phyloP scores from a whole-genome alignment of 345 rosid species.

The Pistacia integerrima region DNA sequence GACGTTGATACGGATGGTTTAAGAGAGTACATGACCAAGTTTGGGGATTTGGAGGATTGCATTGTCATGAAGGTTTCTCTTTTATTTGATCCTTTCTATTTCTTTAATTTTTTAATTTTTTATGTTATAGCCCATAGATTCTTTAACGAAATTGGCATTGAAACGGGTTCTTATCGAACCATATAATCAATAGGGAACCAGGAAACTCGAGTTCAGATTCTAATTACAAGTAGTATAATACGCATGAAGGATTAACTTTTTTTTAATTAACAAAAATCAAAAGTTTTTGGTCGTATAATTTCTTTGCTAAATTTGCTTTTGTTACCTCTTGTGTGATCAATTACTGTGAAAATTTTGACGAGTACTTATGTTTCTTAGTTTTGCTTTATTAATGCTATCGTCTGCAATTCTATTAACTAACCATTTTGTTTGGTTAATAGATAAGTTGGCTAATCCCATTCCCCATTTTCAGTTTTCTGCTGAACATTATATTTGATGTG shows the following conservation, averaged over 20 bases:
- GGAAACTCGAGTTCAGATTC: not conserved
- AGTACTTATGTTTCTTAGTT: not conserved
- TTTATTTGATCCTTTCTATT: not conserved
- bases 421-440: not conserved
- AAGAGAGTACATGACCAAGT: conserved; percentile 86
- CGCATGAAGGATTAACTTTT: not conserved
- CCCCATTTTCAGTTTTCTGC: not conserved
- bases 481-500: too few species aligned
- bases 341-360: too few species aligned
- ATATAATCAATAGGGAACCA: not conserved
- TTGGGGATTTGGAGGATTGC: conserved; percentile 95
- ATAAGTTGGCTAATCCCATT: not conserved
- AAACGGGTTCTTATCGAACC: too few species aligned
- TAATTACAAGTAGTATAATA: not conserved
- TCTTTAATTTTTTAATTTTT: not conserved
- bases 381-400: not conserved
- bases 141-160: too few species aligned
- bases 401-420: not conserved
- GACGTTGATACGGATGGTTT: conserved; percentile 92
- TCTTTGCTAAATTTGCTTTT: not conserved
- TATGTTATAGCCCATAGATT: too few species aligned
- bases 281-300: not conserved
- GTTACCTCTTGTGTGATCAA: not conserved
- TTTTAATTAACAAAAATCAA: not conserved
- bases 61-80: conserved; percentile 90